Evolutionary conservation across 1,284 basidiomycete species (phyloP), one percentile per base, ranked within the genome.

Genomic region (Gymnopus androsaceus): DNA sequence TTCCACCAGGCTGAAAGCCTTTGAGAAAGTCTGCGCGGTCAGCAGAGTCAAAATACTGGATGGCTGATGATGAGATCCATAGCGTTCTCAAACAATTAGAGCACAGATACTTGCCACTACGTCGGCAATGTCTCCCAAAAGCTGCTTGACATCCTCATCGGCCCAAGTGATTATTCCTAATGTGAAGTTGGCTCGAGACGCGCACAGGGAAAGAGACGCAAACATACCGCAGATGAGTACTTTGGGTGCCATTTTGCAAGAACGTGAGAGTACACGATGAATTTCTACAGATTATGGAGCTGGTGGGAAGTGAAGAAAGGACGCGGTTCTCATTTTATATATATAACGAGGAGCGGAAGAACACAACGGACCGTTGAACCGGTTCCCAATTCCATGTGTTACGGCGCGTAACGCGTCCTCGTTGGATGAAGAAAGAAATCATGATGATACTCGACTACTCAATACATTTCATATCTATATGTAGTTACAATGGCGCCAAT

Each of bases 131-230:
- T 79, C 76, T 1, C 79, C 77, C 38, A 93, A 80, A 61, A 94
- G 78, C 41, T 81, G 71, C 53, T 83, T 75, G 50, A 85, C 78
- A 62, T 94, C 90, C 33, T 90, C 79, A 58, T 89, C 82, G 0
- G 92, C 90, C 92, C 92, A 94, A 38, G 86, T 79, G 55, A 94
- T 82, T 59, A 82, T 74, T 57, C 87, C 89, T 90, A 25, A 45
- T 45, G 54, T 25, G 11, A 27, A 41, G 40, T 51, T 30, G 28
- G 36, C 34, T 7, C 4, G 28, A 5, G 23, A 56, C 34, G 19
- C 28, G 37, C 50, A 15, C 31, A 51, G 11, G 19, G 14, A n/a
- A 30, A 48, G 27, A 3, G 15, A 42, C 14, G 40, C 27, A 25
- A 36, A 60, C 72, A 57, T 54, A 79, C 79, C 77, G 63, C 75